phyloP scores from a whole-genome alignment of 495 filamentous ascomycete genomes.

The Tuber microsphaerosporum region DNA sequence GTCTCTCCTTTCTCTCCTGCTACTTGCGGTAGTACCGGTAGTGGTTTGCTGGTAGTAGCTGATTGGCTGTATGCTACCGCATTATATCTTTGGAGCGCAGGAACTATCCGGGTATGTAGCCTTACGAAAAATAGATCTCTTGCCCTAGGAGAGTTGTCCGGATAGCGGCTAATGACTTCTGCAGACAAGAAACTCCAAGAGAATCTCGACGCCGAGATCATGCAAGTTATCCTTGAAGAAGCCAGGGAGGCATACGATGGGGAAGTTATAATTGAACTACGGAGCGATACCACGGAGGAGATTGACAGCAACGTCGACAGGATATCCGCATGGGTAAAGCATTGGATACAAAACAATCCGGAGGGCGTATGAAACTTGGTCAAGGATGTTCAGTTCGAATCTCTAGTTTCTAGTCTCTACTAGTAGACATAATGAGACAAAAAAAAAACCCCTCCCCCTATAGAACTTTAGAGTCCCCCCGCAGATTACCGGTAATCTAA shows the following conservation, averaged over 20 bases:
- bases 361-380: conserved; percentile 30
- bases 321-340: conserved; percentile 70
- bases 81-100: conserved; percentile 6
- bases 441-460: conserved; percentile 9
- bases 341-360: conserved; percentile 66
- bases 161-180: conserved; percentile 46
- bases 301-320: conserved; percentile 80
- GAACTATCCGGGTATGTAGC: conserved; percentile 33
- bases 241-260: conserved; percentile 78
- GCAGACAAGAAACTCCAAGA: conserved; percentile 82
- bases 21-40: background rate
- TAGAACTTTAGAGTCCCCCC: background rate
- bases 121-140: background rate
- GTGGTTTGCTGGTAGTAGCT: background rate
- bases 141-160: background rate
- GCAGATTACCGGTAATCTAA: conserved; percentile 24
- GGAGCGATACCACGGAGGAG: conserved; percentile 71
- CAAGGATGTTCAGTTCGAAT: conserved; percentile 21
- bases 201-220: conserved; percentile 95
- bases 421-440: conserved; percentile 7
- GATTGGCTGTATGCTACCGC: background rate
- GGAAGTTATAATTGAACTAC: conserved; percentile 83
- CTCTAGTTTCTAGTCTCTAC: conserved; percentile 6
- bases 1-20: background rate
- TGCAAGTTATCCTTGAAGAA: conserved; percentile 87